These are phyloP conservation scores for Vitis riparia DNA, from an alignment of 164 flowering plant species.

Conservation along the genomic window DNA sequence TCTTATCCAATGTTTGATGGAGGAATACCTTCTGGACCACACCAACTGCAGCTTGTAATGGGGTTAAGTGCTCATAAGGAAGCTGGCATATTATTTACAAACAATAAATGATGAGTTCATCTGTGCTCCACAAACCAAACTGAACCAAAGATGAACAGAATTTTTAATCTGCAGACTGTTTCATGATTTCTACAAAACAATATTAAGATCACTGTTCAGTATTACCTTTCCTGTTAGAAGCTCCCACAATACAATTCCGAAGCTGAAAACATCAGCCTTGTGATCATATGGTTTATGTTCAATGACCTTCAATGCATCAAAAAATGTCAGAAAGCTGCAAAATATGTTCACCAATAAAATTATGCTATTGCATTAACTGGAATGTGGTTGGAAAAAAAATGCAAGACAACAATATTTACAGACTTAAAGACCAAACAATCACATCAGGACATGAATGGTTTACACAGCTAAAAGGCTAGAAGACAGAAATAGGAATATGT, in stretches of 20 bases:
- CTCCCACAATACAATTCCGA: slow-evolving; percentile 65
- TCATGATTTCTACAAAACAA: not conserved
- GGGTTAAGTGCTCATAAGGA: slow-evolving; percentile 74
- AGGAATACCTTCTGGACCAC: slow-evolving; percentile 81
- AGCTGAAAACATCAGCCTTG: slow-evolving; percentile 70
- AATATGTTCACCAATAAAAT: too few relatives aligned
- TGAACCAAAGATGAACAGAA: not conserved
- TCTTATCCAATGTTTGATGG: not conserved
- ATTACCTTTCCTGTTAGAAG: slow-evolving; percentile 63
- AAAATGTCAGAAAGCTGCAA: not conserved
- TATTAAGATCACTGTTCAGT: not conserved
- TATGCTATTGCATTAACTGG: too few relatives aligned
- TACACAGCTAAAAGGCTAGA: too few relatives aligned
- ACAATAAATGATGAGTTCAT: not conserved
- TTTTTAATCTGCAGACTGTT: too few relatives aligned
- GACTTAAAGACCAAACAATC: too few relatives aligned
- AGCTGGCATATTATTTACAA: slow-evolving; percentile 41
- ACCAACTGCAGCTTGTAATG: slow-evolving; percentile 92
- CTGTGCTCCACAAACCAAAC: not conserved
- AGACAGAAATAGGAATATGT: too few relatives aligned
- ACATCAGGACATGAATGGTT: too few relatives aligned
- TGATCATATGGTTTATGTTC: slow-evolving; percentile 64
- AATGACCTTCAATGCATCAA: slow-evolving; percentile 60
- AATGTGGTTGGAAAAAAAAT: too few relatives aligned
- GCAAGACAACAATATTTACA: too few relatives aligned